Percentiles rank a stretch among this genome's conserved stretches.
Conservation (phyloP, 2,329 filamentous ascomycete species). For the Curvularia spicifera region DNA sequence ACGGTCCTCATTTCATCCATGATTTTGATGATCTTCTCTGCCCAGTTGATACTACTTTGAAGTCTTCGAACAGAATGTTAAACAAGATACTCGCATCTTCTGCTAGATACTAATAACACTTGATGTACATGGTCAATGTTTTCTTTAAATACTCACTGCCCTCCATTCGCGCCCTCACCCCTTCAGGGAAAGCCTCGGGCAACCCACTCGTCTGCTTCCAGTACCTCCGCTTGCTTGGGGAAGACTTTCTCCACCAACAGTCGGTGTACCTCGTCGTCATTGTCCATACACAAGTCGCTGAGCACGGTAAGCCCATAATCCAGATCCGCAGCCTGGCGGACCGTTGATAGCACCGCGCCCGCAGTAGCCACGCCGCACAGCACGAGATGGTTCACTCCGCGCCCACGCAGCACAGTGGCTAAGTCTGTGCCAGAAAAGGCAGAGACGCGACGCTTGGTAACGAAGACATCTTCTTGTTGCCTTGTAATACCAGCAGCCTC, state of each 20-base stretch:
- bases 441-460: slow-evolving; percentile 1
- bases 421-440: not conserved
- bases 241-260: not conserved
- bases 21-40: too few species aligned
- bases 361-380: not conserved
- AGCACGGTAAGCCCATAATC: not conserved
- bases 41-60: too few species aligned
- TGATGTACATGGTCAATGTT: not conserved
- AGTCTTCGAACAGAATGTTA: too few species aligned
- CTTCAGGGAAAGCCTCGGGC: not conserved
- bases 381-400: not conserved
- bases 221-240: not conserved
- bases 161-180: not conserved
- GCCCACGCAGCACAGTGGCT: not conserved
- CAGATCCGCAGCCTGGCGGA: not conserved
- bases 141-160: too few species aligned
- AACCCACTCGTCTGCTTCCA: not conserved
- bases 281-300: not conserved
- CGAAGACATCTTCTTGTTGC: not conserved
- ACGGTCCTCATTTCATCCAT: too few species aligned
- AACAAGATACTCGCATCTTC: not conserved
- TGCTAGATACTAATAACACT: not conserved
- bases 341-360: not conserved
- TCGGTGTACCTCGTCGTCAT: not conserved
- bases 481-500: not conserved